A percentile compares a stretch with the other conserved stretches of the same genome.
Conservation (phyloP, 2,329 filamentous ascomycete species). For the Penicillium paneum region DNA sequence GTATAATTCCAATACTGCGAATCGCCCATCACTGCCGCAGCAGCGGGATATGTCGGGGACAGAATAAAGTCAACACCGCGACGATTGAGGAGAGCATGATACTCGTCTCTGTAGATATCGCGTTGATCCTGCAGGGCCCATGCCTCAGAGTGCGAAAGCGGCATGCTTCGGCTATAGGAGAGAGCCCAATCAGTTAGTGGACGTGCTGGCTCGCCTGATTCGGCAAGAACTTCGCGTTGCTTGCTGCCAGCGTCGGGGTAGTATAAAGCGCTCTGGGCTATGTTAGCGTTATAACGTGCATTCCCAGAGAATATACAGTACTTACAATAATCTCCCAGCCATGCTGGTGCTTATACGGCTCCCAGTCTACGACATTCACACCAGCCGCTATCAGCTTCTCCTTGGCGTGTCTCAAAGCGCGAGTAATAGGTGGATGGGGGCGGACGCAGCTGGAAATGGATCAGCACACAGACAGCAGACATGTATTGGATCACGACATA, state of each 20-base stretch:
- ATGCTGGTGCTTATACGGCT: slow-evolving; percentile 34
- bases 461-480: not conserved
- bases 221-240: slow-evolving; percentile 33
- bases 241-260: slow-evolving; percentile 46
- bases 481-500: slow-evolving; percentile 7
- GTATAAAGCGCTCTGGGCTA: slow-evolving; percentile 43
- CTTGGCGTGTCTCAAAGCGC: slow-evolving; percentile 19
- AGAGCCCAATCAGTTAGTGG: slow-evolving; percentile 45
- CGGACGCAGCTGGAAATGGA: slow-evolving; percentile 48
- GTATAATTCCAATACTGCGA: slow-evolving; percentile 39
- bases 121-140: slow-evolving; percentile 29
- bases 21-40: slow-evolving; percentile 32
- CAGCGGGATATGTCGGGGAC: slow-evolving; percentile 28
- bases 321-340: slow-evolving; percentile 38
- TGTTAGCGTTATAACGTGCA: slow-evolving; percentile 24
- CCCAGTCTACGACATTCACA: slow-evolving; percentile 40
- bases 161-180: slow-evolving; percentile 19
- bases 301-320: not conserved
- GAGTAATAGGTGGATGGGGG: slow-evolving; percentile 56
- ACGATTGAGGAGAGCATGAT: slow-evolving; percentile 30
- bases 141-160: slow-evolving; percentile 28
- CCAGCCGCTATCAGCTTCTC: slow-evolving; percentile 43
- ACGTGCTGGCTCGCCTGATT: slow-evolving; percentile 45
- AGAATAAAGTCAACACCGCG: slow-evolving; percentile 34
- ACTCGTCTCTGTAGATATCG: slow-evolving; percentile 31